These are phyloP conservation scores for Phoma sp. DNA, from an alignment of 2,329 filamentous ascomycete species.

Conservation along the genomic window DNA sequence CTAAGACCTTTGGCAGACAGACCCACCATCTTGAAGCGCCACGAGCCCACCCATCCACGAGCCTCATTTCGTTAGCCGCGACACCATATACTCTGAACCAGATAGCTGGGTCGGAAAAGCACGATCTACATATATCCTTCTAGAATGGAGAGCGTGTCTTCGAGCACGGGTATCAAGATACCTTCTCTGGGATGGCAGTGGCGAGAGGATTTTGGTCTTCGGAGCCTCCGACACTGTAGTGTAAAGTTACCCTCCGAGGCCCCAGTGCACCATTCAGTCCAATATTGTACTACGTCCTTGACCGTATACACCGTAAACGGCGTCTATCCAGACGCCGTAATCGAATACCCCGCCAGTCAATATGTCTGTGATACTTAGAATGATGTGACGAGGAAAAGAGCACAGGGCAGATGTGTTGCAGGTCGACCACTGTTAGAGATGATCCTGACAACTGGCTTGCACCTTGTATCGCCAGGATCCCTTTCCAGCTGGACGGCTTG, in stretches of 20 bases:
- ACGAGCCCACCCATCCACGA: background rate
- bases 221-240: conserved; percentile 2
- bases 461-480: too few relatives aligned
- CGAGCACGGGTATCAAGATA: background rate
- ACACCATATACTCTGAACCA: conserved; percentile 8
- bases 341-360: background rate
- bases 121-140: background rate
- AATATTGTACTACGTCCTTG: background rate
- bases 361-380: too few relatives aligned
- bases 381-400: too few relatives aligned
- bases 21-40: conserved; percentile 13
- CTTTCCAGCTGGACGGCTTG: too few relatives aligned
- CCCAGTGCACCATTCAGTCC: background rate
- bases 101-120: conserved; percentile 3
- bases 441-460: too few relatives aligned
- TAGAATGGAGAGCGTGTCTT: background rate
- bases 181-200: background rate
- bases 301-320: background rate
- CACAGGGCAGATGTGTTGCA: too few relatives aligned
- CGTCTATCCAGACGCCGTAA: background rate
- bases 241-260: background rate
- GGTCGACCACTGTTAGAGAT: too few relatives aligned
- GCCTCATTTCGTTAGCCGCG: conserved; percentile 7
- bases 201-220: background rate
- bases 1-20: conserved; percentile 7